Percentiles rank a stretch among this genome's conserved stretches.
phyloP scores from a whole-genome alignment of 108 stramenopile species.

The Parietichytrium sp. region DNA sequence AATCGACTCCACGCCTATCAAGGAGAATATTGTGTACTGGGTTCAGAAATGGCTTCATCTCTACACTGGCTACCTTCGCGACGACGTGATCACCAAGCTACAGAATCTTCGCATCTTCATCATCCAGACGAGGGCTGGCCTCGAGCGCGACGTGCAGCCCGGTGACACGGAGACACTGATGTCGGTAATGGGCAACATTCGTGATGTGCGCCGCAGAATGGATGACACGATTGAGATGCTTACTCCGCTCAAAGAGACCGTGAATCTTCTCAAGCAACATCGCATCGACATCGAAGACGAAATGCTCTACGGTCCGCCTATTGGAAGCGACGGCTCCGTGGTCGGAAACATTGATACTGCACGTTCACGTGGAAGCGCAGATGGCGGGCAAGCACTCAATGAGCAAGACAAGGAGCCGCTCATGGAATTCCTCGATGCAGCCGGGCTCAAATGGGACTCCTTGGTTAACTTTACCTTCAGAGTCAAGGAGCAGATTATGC shows the following conservation, averaged over 20 bases:
- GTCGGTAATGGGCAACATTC: slow-evolving; percentile 76
- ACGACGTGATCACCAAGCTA: slow-evolving; percentile 62
- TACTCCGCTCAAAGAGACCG: slow-evolving; percentile 70
- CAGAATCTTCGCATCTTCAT: slow-evolving; percentile 69
- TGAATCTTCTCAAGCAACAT: slow-evolving; percentile 72
- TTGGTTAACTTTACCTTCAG: slow-evolving; percentile 75
- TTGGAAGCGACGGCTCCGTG: not conserved
- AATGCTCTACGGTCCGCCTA: slow-evolving; percentile 41
- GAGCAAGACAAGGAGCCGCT: not conserved
- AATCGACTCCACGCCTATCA: slow-evolving; percentile 73
- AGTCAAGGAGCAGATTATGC: slow-evolving; percentile 81
- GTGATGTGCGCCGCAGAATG: slow-evolving; percentile 72
- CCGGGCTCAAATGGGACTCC: slow-evolving; percentile 75
- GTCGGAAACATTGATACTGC: no score
- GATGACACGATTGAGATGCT: slow-evolving; percentile 71
- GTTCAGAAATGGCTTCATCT: slow-evolving; percentile 70
- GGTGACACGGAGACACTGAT: slow-evolving; percentile 67
- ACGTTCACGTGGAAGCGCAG: not conserved
- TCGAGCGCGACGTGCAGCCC: slow-evolving; percentile 56
- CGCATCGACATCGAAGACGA: slow-evolving; percentile 69
- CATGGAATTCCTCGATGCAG: slow-evolving; percentile 79
- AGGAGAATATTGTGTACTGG: slow-evolving; percentile 67
- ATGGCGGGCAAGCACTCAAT: not conserved
- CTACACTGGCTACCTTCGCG: slow-evolving; percentile 66
- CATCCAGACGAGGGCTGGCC: slow-evolving; percentile 61